Evolutionary conservation across 768 basidiomycete genomes (phyloP).

Genomic region (Gloeophyllum trabeum): DNA sequence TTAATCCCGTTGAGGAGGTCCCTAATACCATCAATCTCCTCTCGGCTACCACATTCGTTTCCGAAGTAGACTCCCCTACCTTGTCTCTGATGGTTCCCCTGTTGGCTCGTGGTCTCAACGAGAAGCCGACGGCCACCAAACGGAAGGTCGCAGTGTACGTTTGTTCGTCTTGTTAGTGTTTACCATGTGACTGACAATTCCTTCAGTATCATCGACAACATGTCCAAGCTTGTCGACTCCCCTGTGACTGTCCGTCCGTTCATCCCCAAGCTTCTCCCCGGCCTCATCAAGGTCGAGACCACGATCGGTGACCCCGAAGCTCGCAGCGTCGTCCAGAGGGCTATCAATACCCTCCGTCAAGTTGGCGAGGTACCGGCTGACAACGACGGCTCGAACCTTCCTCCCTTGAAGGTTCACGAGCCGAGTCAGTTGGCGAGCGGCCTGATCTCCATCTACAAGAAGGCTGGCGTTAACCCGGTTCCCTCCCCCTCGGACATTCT

Average conservation of each 20-base stretch:
- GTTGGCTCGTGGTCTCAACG: slow-evolving; percentile 82
- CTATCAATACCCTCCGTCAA: slow-evolving; percentile 92
- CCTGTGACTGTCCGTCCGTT: slow-evolving; percentile 92
- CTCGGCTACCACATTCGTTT: slow-evolving; percentile 98
- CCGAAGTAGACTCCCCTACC: slow-evolving; percentile 94
- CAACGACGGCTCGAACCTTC: slow-evolving; percentile 89
- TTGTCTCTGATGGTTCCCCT: slow-evolving; percentile 98
- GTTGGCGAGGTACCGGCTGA: slow-evolving; percentile 84
- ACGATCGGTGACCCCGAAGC: slow-evolving; percentile 98
- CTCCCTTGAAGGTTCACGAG: slow-evolving; percentile 73
- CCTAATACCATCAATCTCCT: slow-evolving; percentile 90
- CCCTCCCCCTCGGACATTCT: slow-evolving; percentile 47
- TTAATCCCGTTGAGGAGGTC: slow-evolving; percentile 99
- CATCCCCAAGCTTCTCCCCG: slow-evolving; percentile 90
- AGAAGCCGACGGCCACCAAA: slow-evolving; percentile 94
- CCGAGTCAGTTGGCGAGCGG: slow-evolving; percentile 50
- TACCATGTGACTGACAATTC: slow-evolving; percentile 8
- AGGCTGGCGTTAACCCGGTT: slow-evolving; percentile 49
- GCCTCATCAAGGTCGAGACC: slow-evolving; percentile 89
- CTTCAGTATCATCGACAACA: slow-evolving; percentile 88
- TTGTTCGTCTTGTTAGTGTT: slow-evolving; percentile 6
- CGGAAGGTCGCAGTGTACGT: slow-evolving; percentile 93
- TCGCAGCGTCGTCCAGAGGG: slow-evolving; percentile 81
- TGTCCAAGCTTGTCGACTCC: slow-evolving; percentile 96
- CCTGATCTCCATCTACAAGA: slow-evolving; percentile 77